Percentiles rank a stretch among this genome's conserved stretches.
These are phyloP conservation scores for Rhizoctonia solani DNA, from an alignment of 1,284 basidiomycete genomes.

Conservation along the genomic window DNA sequence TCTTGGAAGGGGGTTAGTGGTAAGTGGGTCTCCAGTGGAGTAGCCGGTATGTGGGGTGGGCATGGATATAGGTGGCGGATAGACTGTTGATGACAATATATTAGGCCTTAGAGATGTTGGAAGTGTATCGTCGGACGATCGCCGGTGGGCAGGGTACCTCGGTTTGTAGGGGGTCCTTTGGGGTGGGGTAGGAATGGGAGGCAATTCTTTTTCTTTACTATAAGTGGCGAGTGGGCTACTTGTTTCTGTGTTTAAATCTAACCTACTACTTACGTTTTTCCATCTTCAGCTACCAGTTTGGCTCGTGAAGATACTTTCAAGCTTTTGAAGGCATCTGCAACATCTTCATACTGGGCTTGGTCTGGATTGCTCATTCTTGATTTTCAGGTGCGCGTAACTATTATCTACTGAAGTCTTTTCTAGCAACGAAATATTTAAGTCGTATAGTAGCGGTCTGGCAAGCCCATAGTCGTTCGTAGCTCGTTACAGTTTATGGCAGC, in stretches of 20 bases:
- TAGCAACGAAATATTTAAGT: too few relatives aligned
- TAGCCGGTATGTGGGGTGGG: slow-evolving; percentile 11
- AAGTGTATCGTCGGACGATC: not conserved
- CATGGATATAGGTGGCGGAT: slow-evolving; percentile 18
- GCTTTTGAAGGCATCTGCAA: slow-evolving; percentile 18
- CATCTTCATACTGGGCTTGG: not conserved
- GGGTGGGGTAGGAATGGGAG: not conserved
- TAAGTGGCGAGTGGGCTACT: not conserved
- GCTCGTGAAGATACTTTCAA: too few relatives aligned
- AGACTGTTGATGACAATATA: not conserved
- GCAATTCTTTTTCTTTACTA: slow-evolving; percentile 22
- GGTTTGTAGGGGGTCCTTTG: slow-evolving; percentile 2
- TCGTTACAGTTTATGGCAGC: too few relatives aligned
- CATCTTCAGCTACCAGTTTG: too few relatives aligned
- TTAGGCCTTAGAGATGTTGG: slow-evolving; percentile 13
- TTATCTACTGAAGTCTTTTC: too few relatives aligned
- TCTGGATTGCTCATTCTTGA: too few relatives aligned
- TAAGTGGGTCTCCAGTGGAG: not conserved
- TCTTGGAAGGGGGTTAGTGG: slow-evolving; percentile 10
- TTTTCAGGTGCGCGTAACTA: too few relatives aligned
- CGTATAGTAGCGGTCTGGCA: too few relatives aligned
- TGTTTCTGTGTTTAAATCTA: not conserved
- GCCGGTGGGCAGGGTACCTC: slow-evolving; percentile 3
- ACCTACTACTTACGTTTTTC: not conserved
- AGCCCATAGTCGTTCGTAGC: too few relatives aligned